Conservation (phyloP, 2,329 filamentous ascomycete genomes). For the Mollisia scopiformis region DNA sequence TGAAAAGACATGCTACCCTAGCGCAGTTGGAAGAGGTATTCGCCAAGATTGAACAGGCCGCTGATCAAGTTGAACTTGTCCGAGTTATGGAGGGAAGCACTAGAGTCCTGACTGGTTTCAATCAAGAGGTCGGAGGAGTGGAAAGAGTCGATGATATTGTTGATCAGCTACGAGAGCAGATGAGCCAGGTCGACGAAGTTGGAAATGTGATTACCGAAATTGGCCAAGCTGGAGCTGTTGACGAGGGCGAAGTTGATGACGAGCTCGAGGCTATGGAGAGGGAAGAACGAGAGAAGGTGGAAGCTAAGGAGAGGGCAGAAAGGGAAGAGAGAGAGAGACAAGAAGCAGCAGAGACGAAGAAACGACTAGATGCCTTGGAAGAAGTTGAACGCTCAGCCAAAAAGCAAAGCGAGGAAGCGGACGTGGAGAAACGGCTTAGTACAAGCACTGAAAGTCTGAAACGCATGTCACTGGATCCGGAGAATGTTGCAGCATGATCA, state of each 20-base stretch:
- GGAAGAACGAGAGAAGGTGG: slow-evolving; percentile 48
- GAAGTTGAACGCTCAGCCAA: slow-evolving; percentile 25
- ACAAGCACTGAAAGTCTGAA: slow-evolving; percentile 25
- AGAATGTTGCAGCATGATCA: slow-evolving; percentile 18
- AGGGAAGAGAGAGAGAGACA: slow-evolving; percentile 32
- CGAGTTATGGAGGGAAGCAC: slow-evolving; percentile 80
- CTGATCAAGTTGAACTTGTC: slow-evolving; percentile 82
- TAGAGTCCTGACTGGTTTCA: slow-evolving; percentile 71
- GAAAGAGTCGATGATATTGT: slow-evolving; percentile 78
- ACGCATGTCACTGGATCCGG: slow-evolving; percentile 28
- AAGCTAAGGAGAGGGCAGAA: slow-evolving; percentile 38
- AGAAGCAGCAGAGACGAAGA: slow-evolving; percentile 35
- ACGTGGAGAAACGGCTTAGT: slow-evolving; percentile 19
- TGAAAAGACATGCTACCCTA: slow-evolving; percentile 72
- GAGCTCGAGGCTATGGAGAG: slow-evolving; percentile 76
- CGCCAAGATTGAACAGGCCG: slow-evolving; percentile 81
- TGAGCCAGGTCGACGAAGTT: slow-evolving; percentile 82
- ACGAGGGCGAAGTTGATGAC: slow-evolving; percentile 84
- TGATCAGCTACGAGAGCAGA: slow-evolving; percentile 76
- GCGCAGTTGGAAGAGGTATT: slow-evolving; percentile 83
- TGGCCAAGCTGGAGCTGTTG: slow-evolving; percentile 44
- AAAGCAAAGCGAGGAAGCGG: slow-evolving; percentile 10
- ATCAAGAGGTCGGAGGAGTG: slow-evolving; percentile 75
- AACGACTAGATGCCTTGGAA: slow-evolving; percentile 31
- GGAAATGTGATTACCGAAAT: slow-evolving; percentile 73